phyloP scores from a whole-genome alignment of 2,329 filamentous ascomycete genomes.

The Sclerotinia subarctica region DNA sequence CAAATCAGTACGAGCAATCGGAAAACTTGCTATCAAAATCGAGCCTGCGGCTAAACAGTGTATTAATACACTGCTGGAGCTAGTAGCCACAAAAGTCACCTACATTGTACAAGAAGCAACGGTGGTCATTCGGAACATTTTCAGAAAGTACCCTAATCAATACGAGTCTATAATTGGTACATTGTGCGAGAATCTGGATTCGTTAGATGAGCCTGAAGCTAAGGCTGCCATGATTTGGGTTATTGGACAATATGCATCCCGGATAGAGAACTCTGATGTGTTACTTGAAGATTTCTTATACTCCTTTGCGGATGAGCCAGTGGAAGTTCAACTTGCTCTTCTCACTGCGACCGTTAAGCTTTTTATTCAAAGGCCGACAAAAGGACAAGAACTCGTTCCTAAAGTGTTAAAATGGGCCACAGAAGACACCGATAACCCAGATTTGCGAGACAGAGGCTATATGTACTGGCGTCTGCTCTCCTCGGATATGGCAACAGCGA shows the following conservation, averaged over 20 bases:
- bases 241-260: conserved; percentile 94
- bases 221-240: conserved; percentile 99
- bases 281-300: conserved; percentile 93
- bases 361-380: conserved; percentile 94
- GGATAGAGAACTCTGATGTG: conserved; percentile 94
- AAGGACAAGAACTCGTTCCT: conserved; percentile 88
- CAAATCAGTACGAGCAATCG: conserved; percentile 95
- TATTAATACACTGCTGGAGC: conserved; percentile 86
- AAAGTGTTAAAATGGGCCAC: conserved; percentile 98
- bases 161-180: conserved; percentile 98
- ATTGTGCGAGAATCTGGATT: conserved; percentile 93
- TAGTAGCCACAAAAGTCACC: conserved; percentile 96
- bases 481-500: conserved; percentile 83
- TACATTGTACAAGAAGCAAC: conserved; percentile 99
- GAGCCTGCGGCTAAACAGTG: conserved; percentile 87
- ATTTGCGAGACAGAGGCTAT: conserved; percentile 91
- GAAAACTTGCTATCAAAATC: conserved; percentile 98
- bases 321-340: conserved; percentile 91
- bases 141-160: conserved; percentile 97
- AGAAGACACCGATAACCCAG: conserved; percentile 98
- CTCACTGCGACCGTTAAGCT: conserved; percentile 96
- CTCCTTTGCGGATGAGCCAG: conserved; percentile 88
- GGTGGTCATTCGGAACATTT: conserved; percentile 98
- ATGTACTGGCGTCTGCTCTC: conserved; percentile 99
- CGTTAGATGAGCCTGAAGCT: conserved; percentile 92